phyloP scores from a whole-genome alignment of 2,329 filamentous ascomycete genomes.

The Cadophora malorum region DNA sequence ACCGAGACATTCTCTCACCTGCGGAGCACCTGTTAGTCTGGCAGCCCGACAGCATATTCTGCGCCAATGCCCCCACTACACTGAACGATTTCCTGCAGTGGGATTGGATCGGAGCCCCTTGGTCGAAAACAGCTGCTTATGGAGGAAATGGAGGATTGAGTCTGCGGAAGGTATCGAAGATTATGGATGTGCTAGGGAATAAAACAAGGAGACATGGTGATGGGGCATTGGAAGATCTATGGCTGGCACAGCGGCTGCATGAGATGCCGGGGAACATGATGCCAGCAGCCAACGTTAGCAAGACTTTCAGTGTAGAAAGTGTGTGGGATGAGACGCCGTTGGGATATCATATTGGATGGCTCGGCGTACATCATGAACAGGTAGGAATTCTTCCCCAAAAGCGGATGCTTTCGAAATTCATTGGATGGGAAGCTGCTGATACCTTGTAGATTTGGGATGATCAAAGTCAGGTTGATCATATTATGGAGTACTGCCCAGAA shows the following conservation, averaged over 20 bases:
- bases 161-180: conserved; percentile 39
- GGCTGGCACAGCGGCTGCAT: conserved; percentile 47
- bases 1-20: conserved; percentile 56
- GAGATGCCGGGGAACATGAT: conserved; percentile 42
- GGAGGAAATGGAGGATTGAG: conserved; percentile 44
- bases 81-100: conserved; percentile 60
- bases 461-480: conserved; percentile 51
- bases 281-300: conserved; percentile 41
- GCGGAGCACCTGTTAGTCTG: conserved; percentile 62
- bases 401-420: too few species aligned
- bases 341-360: conserved; percentile 56
- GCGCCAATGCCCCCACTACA: conserved; percentile 56
- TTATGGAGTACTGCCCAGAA: conserved; percentile 63
- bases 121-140: conserved; percentile 35
- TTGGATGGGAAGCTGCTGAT: conserved; percentile 31
- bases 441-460: conserved; percentile 55
- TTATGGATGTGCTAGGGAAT: conserved; percentile 37
- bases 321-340: conserved; percentile 57
- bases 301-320: conserved; percentile 56
- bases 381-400: conserved; percentile 43
- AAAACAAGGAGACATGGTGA: conserved; percentile 50
- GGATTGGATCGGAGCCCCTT: conserved; percentile 52
- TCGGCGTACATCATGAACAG: conserved; percentile 51
- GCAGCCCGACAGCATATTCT: conserved; percentile 61
- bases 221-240: conserved; percentile 60